These are phyloP conservation scores for Phylloporus sp. DNA, from an alignment of 768 basidiomycete species.

Conservation along the genomic window DNA sequence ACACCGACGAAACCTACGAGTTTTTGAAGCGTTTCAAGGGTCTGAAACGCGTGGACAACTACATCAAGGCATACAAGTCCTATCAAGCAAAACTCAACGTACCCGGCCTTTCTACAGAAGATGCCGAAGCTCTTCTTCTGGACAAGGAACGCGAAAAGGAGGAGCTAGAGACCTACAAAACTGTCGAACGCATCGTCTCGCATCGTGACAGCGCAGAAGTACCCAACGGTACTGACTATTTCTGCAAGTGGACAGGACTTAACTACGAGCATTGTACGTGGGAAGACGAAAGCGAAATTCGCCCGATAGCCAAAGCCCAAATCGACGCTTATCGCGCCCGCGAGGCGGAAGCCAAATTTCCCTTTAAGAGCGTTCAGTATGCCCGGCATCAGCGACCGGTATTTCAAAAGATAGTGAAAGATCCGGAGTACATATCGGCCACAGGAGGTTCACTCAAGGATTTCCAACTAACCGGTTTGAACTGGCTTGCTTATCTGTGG, in stretches of 20 bases:
- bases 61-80: slow-evolving; percentile 84
- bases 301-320: slow-evolving; percentile 66
- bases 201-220: slow-evolving; percentile 58
- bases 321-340: slow-evolving; percentile 77
- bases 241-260: slow-evolving; percentile 95
- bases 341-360: slow-evolving; percentile 75
- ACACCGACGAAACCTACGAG: slow-evolving; percentile 97
- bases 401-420: slow-evolving; percentile 79
- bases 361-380: slow-evolving; percentile 76
- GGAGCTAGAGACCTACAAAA: slow-evolving; percentile 85
- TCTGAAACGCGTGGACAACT: slow-evolving; percentile 96
- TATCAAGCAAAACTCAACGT: slow-evolving; percentile 64
- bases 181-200: slow-evolving; percentile 84
- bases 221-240: slow-evolving; percentile 67
- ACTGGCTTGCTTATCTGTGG: slow-evolving; percentile 99
- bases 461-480: slow-evolving; percentile 95
- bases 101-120: slow-evolving; percentile 74
- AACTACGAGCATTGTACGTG: slow-evolving; percentile 95
- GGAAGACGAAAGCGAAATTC: slow-evolving; percentile 82
- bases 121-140: slow-evolving; percentile 81
- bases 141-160: slow-evolving; percentile 90
- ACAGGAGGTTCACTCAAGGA: slow-evolving; percentile 91
- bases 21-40: slow-evolving; percentile 95
- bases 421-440: slow-evolving; percentile 75
- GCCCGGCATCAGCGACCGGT: slow-evolving; percentile 61